Evolutionary conservation across 768 basidiomycete species (phyloP).

Genomic region (Kondoa malvinella): DNA sequence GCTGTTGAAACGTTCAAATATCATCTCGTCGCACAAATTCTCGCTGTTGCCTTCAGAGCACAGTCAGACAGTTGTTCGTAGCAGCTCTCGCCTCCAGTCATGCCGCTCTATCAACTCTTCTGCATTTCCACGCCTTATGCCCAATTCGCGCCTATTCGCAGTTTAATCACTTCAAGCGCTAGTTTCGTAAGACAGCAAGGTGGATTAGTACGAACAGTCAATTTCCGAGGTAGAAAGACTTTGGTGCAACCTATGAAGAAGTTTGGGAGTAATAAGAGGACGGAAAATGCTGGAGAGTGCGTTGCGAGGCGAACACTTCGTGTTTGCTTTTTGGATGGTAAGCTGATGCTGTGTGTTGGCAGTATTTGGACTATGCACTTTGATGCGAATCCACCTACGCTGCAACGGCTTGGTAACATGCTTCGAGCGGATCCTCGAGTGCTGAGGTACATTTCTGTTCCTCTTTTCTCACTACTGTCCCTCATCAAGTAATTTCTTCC

Average conservation of each 20-base stretch:
- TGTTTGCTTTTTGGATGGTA: background rate
- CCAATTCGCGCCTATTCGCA: background rate
- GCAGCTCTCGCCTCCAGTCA: too few species aligned
- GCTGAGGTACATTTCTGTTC: slow-evolving; percentile 33
- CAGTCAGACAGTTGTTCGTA: too few species aligned
- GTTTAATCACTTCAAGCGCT: background rate
- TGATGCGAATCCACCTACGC: slow-evolving; percentile 59
- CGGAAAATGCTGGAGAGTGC: background rate
- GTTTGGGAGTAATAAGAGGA: background rate
- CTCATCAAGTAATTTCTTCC: background rate
- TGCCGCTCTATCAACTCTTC: slow-evolving; percentile 4
- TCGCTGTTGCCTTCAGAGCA: too few species aligned
- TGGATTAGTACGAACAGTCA: slow-evolving; percentile 1
- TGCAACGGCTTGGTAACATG: slow-evolving; percentile 47
- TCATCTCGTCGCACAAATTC: too few species aligned
- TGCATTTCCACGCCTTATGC: slow-evolving; percentile 2
- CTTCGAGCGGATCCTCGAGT: slow-evolving; percentile 68
- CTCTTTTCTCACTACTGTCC: background rate
- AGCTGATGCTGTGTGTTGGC: background rate
- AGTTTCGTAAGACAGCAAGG: background rate
- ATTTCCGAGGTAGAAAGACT: background rate
- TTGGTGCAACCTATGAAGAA: slow-evolving; percentile 1
- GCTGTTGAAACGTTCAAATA: too few species aligned
- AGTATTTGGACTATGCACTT: slow-evolving; percentile 88
- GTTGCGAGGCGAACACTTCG: background rate